Evolutionary conservation across 1,139 yeast genomes (phyloP).

Genomic region (Pneumocystis sp.): DNA sequence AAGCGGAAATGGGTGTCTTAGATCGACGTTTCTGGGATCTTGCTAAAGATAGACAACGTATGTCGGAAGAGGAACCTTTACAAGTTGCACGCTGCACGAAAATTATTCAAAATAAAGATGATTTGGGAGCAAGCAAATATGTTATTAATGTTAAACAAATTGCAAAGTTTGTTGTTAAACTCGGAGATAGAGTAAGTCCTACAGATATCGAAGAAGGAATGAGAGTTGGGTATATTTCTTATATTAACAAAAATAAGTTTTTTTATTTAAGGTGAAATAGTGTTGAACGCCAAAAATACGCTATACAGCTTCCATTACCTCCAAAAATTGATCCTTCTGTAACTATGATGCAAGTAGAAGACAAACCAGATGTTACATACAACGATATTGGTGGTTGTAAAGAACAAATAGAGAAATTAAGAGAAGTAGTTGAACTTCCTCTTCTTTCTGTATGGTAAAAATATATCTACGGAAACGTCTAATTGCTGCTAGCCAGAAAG

Average conservation of each 20-base stretch:
- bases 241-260: neutral
- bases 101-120: slow-evolving; percentile 60
- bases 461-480: neutral
- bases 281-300: slow-evolving; percentile 91
- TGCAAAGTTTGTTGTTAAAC: slow-evolving; percentile 85
- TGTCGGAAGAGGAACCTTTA: slow-evolving; percentile 85
- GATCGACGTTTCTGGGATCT: slow-evolving; percentile 97
- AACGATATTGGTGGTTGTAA: slow-evolving; percentile 95
- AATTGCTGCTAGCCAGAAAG: slow-evolving; percentile 59
- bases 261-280: slow-evolving; percentile 3
- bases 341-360: slow-evolving; percentile 99
- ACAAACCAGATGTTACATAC: slow-evolving; percentile 75
- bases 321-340: slow-evolving; percentile 96
- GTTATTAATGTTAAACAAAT: slow-evolving; percentile 94
- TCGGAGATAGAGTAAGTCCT: slow-evolving; percentile 93
- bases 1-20: slow-evolving; percentile 88
- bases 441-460: slow-evolving; percentile 30
- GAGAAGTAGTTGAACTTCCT: slow-evolving; percentile 96
- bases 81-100: slow-evolving; percentile 98
- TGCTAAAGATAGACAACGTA: slow-evolving; percentile 85
- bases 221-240: slow-evolving; percentile 59
- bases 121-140: slow-evolving; percentile 73
- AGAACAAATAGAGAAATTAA: slow-evolving; percentile 88
- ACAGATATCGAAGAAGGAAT: slow-evolving; percentile 98
- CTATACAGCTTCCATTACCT: slow-evolving; percentile 90